Evolutionary conservation across 345 rosid genomes (phyloP).

Genomic region (Abelmoschus esculentus): DNA sequence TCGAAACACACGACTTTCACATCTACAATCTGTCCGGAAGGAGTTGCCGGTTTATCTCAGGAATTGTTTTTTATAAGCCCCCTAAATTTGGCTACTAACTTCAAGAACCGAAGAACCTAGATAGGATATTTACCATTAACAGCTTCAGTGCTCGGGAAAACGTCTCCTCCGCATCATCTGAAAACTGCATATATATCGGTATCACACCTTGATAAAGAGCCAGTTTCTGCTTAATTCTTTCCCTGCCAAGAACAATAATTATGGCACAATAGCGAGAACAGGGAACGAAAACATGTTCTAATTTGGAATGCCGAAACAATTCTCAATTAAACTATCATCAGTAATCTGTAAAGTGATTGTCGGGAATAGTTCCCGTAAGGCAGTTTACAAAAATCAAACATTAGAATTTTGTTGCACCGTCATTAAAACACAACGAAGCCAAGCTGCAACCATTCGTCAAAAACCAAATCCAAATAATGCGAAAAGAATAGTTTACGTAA

Average conservation of each 20-base stretch:
- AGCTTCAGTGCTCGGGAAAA: slow-evolving; percentile 65
- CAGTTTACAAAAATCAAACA: background rate
- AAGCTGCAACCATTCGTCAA: background rate
- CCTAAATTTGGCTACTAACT: no score
- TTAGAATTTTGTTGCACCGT: background rate
- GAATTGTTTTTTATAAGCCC: no score
- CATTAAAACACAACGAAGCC: background rate
- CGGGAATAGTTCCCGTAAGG: background rate
- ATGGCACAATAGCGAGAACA: background rate
- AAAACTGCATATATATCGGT: slow-evolving; percentile 81
- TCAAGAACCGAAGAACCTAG: background rate
- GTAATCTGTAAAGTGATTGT: background rate
- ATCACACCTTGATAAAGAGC: slow-evolving; percentile 81
- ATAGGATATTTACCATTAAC: slow-evolving; percentile 40
- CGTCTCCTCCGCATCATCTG: slow-evolving; percentile 85
- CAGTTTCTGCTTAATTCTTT: slow-evolving; percentile 80
- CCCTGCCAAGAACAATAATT: slow-evolving; percentile 35
- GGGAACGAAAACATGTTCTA: background rate
- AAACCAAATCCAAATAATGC: slow-evolving; percentile 3
- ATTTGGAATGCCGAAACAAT: background rate
- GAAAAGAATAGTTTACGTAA: background rate
- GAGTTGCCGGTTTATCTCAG: no score
- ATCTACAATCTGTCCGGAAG: background rate
- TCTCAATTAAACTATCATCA: background rate
- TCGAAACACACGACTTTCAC: no score